Percentiles rank a stretch among this genome's conserved stretches.
Evolutionary conservation across 2,329 filamentous ascomycete genomes (phyloP).

Genomic region (Paecilomyces formosus): DNA sequence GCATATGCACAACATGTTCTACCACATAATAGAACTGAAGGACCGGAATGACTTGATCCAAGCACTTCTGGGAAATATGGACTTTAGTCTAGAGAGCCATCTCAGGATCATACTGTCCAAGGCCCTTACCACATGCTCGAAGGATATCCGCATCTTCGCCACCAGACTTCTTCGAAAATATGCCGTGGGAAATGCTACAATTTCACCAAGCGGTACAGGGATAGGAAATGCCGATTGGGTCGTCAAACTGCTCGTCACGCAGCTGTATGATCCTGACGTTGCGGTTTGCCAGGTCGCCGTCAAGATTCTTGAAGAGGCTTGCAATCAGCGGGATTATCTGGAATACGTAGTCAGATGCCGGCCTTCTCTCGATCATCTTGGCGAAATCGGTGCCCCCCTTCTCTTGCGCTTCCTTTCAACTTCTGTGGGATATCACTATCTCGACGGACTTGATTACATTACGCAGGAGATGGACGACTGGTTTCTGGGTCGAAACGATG

Average conservation of each 20-base stretch:
- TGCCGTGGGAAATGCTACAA: conserved; percentile 53
- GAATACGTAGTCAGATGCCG: conserved; percentile 97
- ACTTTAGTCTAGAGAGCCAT: conserved; percentile 83
- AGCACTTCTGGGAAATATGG: conserved; percentile 79
- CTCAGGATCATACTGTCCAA: conserved; percentile 89
- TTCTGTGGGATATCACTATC: conserved; percentile 93
- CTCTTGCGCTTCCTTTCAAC: conserved; percentile 89
- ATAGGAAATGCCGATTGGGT: conserved; percentile 83
- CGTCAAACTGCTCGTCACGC: conserved; percentile 92
- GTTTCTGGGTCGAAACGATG: conserved; percentile 94
- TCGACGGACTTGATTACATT: conserved; percentile 95
- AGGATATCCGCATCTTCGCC: conserved; percentile 81
- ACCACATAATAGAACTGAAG: conserved; percentile 89
- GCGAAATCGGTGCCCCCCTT: conserved; percentile 90
- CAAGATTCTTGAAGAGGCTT: conserved; percentile 95
- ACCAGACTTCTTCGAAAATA: conserved; percentile 85
- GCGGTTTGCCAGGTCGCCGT: conserved; percentile 94
- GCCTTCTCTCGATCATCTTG: conserved; percentile 87
- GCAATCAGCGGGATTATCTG: conserved; percentile 81
- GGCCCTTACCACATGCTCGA: conserved; percentile 82
- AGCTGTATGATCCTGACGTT: conserved; percentile 94
- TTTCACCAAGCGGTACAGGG: conserved; percentile 22
- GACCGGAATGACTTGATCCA: conserved; percentile 88
- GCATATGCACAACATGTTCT: conserved; percentile 99
- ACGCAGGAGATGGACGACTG: conserved; percentile 99